A percentile compares a stretch with the other conserved stretches of the same genome.
Conservation (phyloP, 1,139 yeast species). For the Kodamaea fungicola region DNA sequence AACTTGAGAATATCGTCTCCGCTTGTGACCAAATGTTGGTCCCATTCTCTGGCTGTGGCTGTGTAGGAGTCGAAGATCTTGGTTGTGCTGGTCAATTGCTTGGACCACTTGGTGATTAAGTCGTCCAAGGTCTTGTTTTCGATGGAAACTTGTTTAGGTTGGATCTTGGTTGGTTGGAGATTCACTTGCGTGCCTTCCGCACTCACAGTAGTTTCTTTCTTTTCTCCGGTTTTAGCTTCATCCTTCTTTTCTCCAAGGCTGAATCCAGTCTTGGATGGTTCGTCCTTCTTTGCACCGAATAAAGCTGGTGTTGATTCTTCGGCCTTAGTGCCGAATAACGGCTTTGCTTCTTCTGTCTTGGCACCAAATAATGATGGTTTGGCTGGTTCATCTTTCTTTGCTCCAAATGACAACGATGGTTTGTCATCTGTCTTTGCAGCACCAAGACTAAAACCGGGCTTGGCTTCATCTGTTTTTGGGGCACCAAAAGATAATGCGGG, state of each 20-base stretch:
- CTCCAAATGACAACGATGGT: slow-evolving; percentile 17
- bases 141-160: slow-evolving; percentile 71
- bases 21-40: slow-evolving; percentile 73
- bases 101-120: slow-evolving; percentile 89
- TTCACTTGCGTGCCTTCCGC: slow-evolving; percentile 5
- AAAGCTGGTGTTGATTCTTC: slow-evolving; percentile 16
- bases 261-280: slow-evolving; percentile 11
- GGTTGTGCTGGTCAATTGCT: slow-evolving; percentile 71
- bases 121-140: slow-evolving; percentile 93
- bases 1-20: slow-evolving; percentile 81
- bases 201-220: slow-evolving; percentile 1
- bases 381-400: slow-evolving; percentile 11
- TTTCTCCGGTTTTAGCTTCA: slow-evolving; percentile 12
- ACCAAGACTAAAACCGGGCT: slow-evolving; percentile 13
- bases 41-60: slow-evolving; percentile 77
- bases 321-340: not conserved
- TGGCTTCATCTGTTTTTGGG: slow-evolving; percentile 9
- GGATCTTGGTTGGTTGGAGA: slow-evolving; percentile 48
- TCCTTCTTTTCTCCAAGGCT: slow-evolving; percentile 9
- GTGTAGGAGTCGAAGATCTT: slow-evolving; percentile 77
- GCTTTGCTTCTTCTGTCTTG: slow-evolving; percentile 15
- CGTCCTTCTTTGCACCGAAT: slow-evolving; percentile 12
- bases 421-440: slow-evolving; percentile 11
- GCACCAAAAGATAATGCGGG: slow-evolving; percentile 3
- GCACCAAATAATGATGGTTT: not conserved